Conservation (phyloP, 768 basidiomycete genomes). For the Pisolithus microcarpus region DNA sequence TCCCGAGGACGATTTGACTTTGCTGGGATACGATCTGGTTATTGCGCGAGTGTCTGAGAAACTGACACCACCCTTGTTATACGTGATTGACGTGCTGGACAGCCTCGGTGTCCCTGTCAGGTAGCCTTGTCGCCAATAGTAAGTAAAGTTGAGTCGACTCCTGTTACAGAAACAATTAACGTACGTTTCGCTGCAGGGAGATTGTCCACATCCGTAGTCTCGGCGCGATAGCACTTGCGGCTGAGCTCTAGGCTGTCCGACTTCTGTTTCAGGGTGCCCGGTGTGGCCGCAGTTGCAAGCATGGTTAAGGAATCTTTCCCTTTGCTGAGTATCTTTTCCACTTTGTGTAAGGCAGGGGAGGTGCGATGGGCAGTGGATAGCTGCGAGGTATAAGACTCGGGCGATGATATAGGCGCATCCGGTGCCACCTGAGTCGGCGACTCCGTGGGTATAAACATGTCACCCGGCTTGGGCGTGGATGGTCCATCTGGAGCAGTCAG, state of each 20-base stretch:
- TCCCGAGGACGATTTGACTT: slow-evolving; percentile 13
- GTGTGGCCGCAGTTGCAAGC: slow-evolving; percentile 16
- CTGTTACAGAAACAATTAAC: not conserved
- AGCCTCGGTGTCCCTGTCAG: slow-evolving; percentile 2
- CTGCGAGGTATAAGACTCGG: slow-evolving; percentile 1
- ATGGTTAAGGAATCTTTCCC: slow-evolving; percentile 24
- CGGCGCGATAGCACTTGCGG: slow-evolving; percentile 13
- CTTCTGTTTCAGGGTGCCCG: slow-evolving; percentile 5
- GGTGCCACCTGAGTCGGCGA: slow-evolving; percentile 1
- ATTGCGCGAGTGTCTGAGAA: slow-evolving; percentile 9
- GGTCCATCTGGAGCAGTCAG: not conserved
- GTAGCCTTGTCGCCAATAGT: slow-evolving; percentile 5
- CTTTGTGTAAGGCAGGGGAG: slow-evolving; percentile 23
- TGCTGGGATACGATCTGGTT: slow-evolving; percentile 4
- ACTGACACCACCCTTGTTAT: slow-evolving; percentile 19
- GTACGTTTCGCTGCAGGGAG: slow-evolving; percentile 19
- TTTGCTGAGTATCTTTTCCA: slow-evolving; percentile 28
- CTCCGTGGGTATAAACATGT: not conserved
- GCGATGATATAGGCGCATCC: slow-evolving; percentile 1
- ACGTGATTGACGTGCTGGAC: slow-evolving; percentile 10
- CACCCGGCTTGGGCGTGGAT: not conserved
- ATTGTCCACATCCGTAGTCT: slow-evolving; percentile 7
- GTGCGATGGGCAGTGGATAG: slow-evolving; percentile 11
- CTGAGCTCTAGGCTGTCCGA: slow-evolving; percentile 6
- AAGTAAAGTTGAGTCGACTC: not conserved